A percentile compares a stretch with the other conserved stretches of the same genome.
Evolutionary conservation across 2,329 filamentous ascomycete species (phyloP).

Genomic region (Calonectria leucothoes): DNA sequence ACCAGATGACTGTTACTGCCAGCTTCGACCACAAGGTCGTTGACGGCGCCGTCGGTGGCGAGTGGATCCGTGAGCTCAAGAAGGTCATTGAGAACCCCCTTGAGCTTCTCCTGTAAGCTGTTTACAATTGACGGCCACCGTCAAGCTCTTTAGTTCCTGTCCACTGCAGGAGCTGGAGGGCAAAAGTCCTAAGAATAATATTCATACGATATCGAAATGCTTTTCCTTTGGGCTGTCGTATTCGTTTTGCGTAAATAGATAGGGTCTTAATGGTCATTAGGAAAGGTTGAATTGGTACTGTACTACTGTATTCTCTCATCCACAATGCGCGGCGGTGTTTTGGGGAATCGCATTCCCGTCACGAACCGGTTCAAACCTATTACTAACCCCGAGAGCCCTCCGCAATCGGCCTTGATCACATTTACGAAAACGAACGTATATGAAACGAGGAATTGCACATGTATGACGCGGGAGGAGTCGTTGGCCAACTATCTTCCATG

Average conservation of each 20-base stretch:
- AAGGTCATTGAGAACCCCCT: slow-evolving; percentile 97
- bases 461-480: slow-evolving; percentile 20
- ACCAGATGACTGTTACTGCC: slow-evolving; percentile 94
- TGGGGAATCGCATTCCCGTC: slow-evolving; percentile 22
- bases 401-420: slow-evolving; percentile 26
- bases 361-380: slow-evolving; percentile 24
- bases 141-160: slow-evolving; percentile 12
- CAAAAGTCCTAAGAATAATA: slow-evolving; percentile 27
- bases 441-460: slow-evolving; percentile 19
- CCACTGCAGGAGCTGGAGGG: neutral
- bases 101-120: slow-evolving; percentile 84
- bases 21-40: slow-evolving; percentile 99
- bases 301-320: slow-evolving; percentile 17
- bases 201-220: slow-evolving; percentile 28
- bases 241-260: slow-evolving; percentile 29
- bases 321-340: slow-evolving; percentile 16
- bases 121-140: slow-evolving; percentile 11
- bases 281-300: slow-evolving; percentile 25
- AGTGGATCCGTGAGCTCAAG: slow-evolving; percentile 98
- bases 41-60: slow-evolving; percentile 93
- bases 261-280: slow-evolving; percentile 28
- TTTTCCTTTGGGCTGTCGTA: slow-evolving; percentile 23
- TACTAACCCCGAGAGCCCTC: slow-evolving; percentile 14
- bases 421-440: slow-evolving; percentile 12
- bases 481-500: slow-evolving; percentile 24